Conservation (phyloP, 2,329 filamentous ascomycete genomes). For the Cercospora sp. region DNA sequence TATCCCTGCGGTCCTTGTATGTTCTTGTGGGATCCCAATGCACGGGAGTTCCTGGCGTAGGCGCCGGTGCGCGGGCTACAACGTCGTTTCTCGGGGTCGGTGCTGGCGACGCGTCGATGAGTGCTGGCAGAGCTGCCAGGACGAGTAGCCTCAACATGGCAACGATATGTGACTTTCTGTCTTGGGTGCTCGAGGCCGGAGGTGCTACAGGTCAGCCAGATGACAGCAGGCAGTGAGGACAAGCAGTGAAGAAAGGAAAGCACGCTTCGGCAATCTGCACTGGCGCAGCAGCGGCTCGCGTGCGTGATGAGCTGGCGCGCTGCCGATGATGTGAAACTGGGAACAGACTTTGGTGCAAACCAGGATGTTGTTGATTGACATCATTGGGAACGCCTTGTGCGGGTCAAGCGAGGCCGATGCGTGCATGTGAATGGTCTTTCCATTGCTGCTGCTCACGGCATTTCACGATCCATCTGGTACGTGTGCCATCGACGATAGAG, state of each 20-base stretch:
- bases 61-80: conserved; percentile 43
- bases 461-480: background rate
- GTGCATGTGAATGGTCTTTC: background rate
- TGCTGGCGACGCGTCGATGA: conserved; percentile 31
- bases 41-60: conserved; percentile 50
- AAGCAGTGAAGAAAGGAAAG: background rate
- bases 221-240: background rate
- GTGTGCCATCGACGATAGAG: background rate
- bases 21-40: conserved; percentile 45
- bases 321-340: background rate
- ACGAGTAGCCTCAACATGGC: conserved; percentile 28
- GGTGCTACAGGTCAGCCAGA: background rate
- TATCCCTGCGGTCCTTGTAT: conserved; percentile 48
- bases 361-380: background rate
- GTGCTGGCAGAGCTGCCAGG: conserved; percentile 31
- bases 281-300: background rate
- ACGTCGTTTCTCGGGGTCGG: conserved; percentile 21
- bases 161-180: background rate
- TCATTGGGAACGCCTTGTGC: background rate
- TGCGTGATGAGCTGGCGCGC: background rate
- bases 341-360: background rate
- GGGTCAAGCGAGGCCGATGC: background rate
- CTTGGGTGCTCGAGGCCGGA: background rate
- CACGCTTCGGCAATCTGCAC: background rate
- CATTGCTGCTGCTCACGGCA: background rate